A percentile compares a stretch with the other conserved stretches of the same genome.
phyloP scores from a whole-genome alignment of 2,329 filamentous ascomycete genomes.

The Lachnum nothofagi region DNA sequence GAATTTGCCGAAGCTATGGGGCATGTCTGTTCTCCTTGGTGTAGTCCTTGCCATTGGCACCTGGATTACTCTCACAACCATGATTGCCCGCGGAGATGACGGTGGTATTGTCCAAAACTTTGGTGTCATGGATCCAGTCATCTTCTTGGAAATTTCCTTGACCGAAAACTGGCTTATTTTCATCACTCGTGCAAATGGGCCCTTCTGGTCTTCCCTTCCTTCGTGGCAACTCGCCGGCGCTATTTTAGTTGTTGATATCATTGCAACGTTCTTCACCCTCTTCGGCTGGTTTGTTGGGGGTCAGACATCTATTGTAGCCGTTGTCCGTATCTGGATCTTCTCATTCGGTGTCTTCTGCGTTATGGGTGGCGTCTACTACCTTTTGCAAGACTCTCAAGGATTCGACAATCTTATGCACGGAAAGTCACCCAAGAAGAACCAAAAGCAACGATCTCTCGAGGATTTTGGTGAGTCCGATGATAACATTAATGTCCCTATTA shows the following conservation, averaged over 20 bases:
- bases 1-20: constrained; percentile 92
- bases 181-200: constrained; percentile 87
- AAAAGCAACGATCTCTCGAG: constrained; percentile 80
- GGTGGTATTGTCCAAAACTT: constrained; percentile 88
- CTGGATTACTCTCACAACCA: constrained; percentile 85
- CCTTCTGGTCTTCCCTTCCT: constrained; percentile 84
- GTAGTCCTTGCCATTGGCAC: constrained; percentile 75
- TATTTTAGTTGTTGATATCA: constrained; percentile 73
- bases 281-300: constrained; percentile 75
- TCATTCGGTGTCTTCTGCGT: constrained; percentile 85
- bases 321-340: constrained; percentile 87
- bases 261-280: constrained; percentile 79
- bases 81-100: constrained; percentile 61
- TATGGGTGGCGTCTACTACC: constrained; percentile 69
- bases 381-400: constrained; percentile 72
- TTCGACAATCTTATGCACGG: constrained; percentile 95
- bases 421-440: constrained; percentile 73
- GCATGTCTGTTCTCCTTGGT: constrained; percentile 81
- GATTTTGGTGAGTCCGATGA: constrained; percentile 68
- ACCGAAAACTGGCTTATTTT: constrained; percentile 97
- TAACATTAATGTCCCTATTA: constrained; percentile 1
- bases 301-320: constrained; percentile 71
- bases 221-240: constrained; percentile 79
- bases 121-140: constrained; percentile 71
- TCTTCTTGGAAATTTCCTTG: constrained; percentile 86